Evolutionary conservation across 139 green algal genomes (phyloP), one percentile per base, ranked within the genome.

Genomic region (Chloropicon primus): DNA sequence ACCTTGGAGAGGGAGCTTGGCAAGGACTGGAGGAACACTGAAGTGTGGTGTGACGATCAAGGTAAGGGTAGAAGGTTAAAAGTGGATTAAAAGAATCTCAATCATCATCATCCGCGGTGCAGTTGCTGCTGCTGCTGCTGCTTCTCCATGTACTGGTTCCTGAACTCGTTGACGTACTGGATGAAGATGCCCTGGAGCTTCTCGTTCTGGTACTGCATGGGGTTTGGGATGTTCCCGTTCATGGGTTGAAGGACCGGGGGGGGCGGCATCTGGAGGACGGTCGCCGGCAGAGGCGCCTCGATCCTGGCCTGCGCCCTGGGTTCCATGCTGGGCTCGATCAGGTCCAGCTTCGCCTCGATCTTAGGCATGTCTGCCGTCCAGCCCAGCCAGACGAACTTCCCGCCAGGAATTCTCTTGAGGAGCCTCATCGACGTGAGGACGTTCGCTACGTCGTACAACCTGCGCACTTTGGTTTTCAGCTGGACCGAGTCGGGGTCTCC

Each of bases 391-490:
- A n/a, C n/a, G n/a, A 72, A 23, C 53, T 22, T 72, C 22, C 53
- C 41, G 41, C 41, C 29, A 92, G 81, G 53, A 77, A 75, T 24
- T 90, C 73, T n/a, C 73, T 77, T 41, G 72, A 74, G n/a, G 26
- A 72, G 27, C 2, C 0, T 25, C 26, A 79, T 22, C n/a, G 27
- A 77, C 22, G 23, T 75, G 10, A 93, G 83, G 25, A 93, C 86
- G 80, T 93, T 93, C 76, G 89, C 89, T 53, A 93, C 89, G 82
- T 93, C 89, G 72, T 93, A 93, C 72, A 93, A 81, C 26, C 89
- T 77, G 27, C 89, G 81, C 26, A 89, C 87, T 25, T 84, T 89
- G 2, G 84, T 90, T 78, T 91, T 89, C 28, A 88, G 53, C 77
- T 90, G 83, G 71, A 26, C 76, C 0, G 26, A 24, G 24, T 88